Evolutionary conservation across 331 rosid species (phyloP).

Genomic region (Acacia concinna): DNA sequence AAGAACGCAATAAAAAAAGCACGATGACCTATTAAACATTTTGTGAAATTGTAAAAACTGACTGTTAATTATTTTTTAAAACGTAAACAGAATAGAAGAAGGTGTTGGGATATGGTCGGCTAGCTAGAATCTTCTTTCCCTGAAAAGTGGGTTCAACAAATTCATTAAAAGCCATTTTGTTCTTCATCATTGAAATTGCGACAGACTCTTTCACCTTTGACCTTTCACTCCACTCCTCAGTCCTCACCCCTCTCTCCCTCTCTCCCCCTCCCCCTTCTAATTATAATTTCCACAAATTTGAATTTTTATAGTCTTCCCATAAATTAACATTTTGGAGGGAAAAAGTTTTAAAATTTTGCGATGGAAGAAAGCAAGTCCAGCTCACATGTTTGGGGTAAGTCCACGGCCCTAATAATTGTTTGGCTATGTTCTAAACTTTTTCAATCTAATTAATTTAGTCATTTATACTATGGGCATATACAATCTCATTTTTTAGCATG

Average conservation of each 20-base stretch:
- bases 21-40: neutral
- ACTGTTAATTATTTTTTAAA: no score
- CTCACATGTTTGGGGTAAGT: neutral
- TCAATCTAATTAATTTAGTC: neutral
- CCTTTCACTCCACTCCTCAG: no score
- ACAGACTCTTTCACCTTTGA: neutral
- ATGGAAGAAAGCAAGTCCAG: neutral
- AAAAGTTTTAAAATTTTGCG: neutral
- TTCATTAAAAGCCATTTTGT: neutral
- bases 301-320: neutral
- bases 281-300: neutral
- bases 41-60: neutral
- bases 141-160: slow-evolving; percentile 31
- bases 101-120: neutral
- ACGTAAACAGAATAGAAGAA: neutral
- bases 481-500: neutral
- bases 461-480: no score
- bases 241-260: neutral
- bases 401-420: neutral
- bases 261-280: no score
- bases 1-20: no score
- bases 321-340: neutral
- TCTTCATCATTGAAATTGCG: neutral
- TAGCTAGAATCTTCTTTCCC: neutral
- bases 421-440: neutral